Evolutionary conservation across 371 early-diverging fungal species (phyloP).

Genomic region (Mucor ambiguus): DNA sequence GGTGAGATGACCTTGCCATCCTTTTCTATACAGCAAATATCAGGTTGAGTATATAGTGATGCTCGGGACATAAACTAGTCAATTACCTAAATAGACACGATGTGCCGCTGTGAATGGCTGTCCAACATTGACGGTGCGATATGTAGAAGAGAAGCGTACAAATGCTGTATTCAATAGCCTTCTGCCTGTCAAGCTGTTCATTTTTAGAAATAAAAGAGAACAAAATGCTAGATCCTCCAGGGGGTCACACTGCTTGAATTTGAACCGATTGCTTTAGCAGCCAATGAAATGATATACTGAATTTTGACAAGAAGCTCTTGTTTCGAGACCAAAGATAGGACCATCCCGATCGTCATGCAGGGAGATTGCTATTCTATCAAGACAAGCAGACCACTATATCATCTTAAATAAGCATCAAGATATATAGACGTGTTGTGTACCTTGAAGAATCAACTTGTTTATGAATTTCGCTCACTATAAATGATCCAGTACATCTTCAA

Average conservation of each 20-base stretch:
- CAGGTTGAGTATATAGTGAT: background rate
- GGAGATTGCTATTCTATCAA: background rate
- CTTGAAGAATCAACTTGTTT: no score
- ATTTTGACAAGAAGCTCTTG: background rate
- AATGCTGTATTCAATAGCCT: background rate
- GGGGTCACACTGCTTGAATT: background rate
- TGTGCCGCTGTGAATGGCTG: conserved; percentile 82
- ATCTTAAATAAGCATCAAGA: no score
- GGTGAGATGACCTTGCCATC: conserved; percentile 84
- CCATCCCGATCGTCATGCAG: background rate
- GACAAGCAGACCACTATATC: background rate
- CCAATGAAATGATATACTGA: background rate
- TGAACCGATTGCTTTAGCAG: background rate
- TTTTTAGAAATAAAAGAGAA: background rate
- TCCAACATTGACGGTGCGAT: conserved; percentile 70
- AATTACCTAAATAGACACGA: conserved; percentile 77
- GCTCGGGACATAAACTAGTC: background rate
- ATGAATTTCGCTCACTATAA: no score
- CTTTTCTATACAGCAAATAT: conserved; percentile 49
- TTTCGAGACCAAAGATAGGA: background rate
- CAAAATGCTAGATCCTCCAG: background rate
- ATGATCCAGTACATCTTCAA: no score
- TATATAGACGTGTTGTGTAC: no score
- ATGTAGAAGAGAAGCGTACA: conserved; percentile 40
- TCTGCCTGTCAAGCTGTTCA: conserved; percentile 1